These are phyloP conservation scores for Taiozyma sp. DNA, from an alignment of 1,139 yeast genomes.

Conservation along the genomic window DNA sequence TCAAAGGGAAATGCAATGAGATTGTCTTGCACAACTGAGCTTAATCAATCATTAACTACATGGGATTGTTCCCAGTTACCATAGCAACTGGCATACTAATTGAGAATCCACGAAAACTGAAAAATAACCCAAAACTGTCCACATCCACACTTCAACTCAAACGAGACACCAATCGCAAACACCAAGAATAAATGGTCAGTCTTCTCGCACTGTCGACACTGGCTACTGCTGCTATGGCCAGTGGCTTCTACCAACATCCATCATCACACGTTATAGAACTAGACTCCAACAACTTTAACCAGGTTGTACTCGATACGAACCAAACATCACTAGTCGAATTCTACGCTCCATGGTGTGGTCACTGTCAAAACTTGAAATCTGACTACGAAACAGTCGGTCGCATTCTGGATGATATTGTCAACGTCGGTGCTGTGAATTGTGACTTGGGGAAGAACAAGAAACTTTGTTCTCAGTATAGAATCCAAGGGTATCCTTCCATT, in stretches of 20 bases:
- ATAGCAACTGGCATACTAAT: no score
- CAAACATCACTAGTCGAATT: constrained; percentile 84
- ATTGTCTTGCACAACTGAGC: no score
- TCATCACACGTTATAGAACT: constrained; percentile 55
- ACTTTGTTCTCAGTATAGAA: constrained; percentile 61
- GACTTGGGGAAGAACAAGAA: constrained; percentile 63
- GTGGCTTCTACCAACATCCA: constrained; percentile 26
- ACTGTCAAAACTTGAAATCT: constrained; percentile 57
- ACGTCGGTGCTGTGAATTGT: constrained; percentile 86
- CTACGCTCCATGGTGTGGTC: constrained; percentile 98
- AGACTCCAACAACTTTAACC: constrained; percentile 52
- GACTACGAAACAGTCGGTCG: constrained; percentile 62
- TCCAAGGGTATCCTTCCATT: constrained; percentile 80
- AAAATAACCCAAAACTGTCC: not conserved
- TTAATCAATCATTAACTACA: no score
- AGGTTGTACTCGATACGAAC: constrained; percentile 61
- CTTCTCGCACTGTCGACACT: not conserved
- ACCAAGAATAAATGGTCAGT: not conserved
- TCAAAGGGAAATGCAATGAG: no score
- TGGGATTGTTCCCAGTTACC: no score
- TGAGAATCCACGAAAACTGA: not conserved
- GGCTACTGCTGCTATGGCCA: not conserved
- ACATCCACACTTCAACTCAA: no score
- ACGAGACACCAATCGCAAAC: not conserved
- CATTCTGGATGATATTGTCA: constrained; percentile 48